These are phyloP conservation scores for Neofusicoccum umdonicola DNA, from an alignment of 2,329 filamentous ascomycete species.

Conservation along the genomic window DNA sequence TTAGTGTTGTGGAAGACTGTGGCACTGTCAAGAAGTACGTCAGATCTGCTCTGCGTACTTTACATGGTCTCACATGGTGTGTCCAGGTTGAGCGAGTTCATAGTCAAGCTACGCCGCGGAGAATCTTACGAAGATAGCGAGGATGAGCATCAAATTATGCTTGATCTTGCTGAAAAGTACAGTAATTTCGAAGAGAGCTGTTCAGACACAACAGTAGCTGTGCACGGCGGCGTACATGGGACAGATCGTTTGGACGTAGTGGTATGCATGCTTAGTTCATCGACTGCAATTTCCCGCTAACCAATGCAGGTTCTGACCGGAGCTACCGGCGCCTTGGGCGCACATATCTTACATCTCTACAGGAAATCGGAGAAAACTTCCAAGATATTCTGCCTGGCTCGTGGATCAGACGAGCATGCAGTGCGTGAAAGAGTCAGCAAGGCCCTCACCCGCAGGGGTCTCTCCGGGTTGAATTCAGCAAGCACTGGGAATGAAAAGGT, in stretches of 20 bases:
- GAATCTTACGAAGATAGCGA: slow-evolving; percentile 29
- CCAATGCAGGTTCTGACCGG: slow-evolving; percentile 44
- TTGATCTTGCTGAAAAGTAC: slow-evolving; percentile 48
- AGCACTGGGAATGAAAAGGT: slow-evolving; percentile 36
- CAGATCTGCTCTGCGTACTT: neutral
- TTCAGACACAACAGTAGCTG: neutral
- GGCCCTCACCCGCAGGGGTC: slow-evolving; percentile 41
- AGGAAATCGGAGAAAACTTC: slow-evolving; percentile 36
- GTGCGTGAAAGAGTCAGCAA: slow-evolving; percentile 46
- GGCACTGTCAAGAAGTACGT: slow-evolving; percentile 47
- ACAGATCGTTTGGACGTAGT: neutral
- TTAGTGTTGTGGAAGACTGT: slow-evolving; percentile 61
- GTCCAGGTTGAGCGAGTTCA: slow-evolving; percentile 32
- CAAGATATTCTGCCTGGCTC: slow-evolving; percentile 57
- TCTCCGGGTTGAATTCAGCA: slow-evolving; percentile 25
- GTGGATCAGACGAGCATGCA: slow-evolving; percentile 44
- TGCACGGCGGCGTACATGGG: neutral
- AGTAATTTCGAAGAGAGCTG: slow-evolving; percentile 36
- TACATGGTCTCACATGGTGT: neutral
- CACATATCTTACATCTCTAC: slow-evolving; percentile 51
- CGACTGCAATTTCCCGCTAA: neutral
- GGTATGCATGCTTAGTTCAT: neutral
- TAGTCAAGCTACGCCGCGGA: slow-evolving; percentile 41
- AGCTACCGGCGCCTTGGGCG: slow-evolving; percentile 52
- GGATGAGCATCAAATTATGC: slow-evolving; percentile 44